A percentile compares a stretch with the other conserved stretches of the same genome.
phyloP scores from a whole-genome alignment of 495 filamentous ascomycete species.

The Aspergillus bridgeri region DNA sequence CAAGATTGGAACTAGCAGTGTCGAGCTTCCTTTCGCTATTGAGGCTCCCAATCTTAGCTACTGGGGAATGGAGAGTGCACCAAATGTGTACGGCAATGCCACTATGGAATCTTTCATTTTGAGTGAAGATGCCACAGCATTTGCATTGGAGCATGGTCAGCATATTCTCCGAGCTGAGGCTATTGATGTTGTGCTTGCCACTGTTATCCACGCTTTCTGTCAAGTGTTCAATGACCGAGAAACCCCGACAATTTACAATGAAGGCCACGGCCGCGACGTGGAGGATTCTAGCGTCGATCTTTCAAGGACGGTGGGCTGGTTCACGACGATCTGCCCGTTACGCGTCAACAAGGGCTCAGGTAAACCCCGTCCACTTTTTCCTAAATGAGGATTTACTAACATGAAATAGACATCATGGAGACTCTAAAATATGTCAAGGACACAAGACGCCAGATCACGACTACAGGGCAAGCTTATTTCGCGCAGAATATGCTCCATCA shows the following conservation, averaged over 20 bases:
- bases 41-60: constrained; percentile 37
- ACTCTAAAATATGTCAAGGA: constrained; percentile 48
- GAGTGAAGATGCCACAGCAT: constrained; percentile 39
- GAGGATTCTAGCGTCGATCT: constrained; percentile 49
- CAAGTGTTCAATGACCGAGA: constrained; percentile 49
- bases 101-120: constrained; percentile 43
- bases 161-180: constrained; percentile 48
- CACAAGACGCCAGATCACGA: constrained; percentile 33
- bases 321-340: constrained; percentile 54
- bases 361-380: constrained; percentile 15
- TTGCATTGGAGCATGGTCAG: constrained; percentile 43
- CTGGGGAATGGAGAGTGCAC: constrained; percentile 49
- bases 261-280: constrained; percentile 56
- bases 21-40: constrained; percentile 34
- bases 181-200: constrained; percentile 51
- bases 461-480: constrained; percentile 46
- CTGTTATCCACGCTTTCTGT: constrained; percentile 49
- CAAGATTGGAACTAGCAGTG: constrained; percentile 18
- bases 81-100: constrained; percentile 50
- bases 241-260: constrained; percentile 52
- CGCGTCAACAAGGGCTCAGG: constrained; percentile 27
- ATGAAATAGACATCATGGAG: constrained; percentile 25
- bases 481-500: constrained; percentile 48
- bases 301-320: constrained; percentile 59
- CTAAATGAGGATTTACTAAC: neutral